Evolutionary conservation across 2,329 filamentous ascomycete genomes (phyloP).

Genomic region (Fusarium irregulare): DNA sequence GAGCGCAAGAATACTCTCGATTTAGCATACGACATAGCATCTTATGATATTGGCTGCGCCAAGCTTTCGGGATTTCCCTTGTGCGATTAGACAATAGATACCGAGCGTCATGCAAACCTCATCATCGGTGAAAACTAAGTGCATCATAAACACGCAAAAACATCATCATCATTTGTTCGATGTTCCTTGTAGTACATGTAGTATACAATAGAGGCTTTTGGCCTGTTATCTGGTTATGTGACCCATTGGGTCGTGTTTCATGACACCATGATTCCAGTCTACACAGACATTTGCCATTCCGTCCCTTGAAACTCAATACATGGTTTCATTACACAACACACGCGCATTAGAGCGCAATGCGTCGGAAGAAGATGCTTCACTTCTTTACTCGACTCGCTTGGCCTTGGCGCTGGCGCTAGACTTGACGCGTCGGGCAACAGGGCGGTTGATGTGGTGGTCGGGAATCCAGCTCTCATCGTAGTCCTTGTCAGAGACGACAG

Average conservation of each 20-base stretch:
- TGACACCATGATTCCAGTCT: constrained; percentile 27
- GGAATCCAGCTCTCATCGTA: constrained; percentile 97
- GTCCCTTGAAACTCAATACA: constrained; percentile 19
- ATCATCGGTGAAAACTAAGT: not conserved
- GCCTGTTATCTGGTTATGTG: constrained; percentile 17
- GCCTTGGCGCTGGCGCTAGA: constrained; percentile 63
- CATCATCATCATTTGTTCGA: constrained; percentile 26
- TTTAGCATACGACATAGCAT: not conserved
- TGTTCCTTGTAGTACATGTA: constrained; percentile 41
- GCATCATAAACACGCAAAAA: not conserved
- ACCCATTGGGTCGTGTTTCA: constrained; percentile 16
- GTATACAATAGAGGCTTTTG: constrained; percentile 40
- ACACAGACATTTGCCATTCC: constrained; percentile 26
- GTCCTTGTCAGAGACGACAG: constrained; percentile 74
- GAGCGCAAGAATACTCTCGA: not conserved
- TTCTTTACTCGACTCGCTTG: constrained; percentile 49
- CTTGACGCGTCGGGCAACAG: constrained; percentile 76
- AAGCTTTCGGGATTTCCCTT: not conserved
- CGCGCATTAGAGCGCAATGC: not conserved
- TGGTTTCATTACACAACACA: constrained; percentile 13
- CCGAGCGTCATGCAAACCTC: not conserved
- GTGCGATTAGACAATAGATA: not conserved
- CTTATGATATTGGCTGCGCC: not conserved
- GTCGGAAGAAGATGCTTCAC: not conserved
- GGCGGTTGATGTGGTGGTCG: constrained; percentile 86